Conservation (phyloP, 129 eudicot genomes). For the Mikania micrantha region DNA sequence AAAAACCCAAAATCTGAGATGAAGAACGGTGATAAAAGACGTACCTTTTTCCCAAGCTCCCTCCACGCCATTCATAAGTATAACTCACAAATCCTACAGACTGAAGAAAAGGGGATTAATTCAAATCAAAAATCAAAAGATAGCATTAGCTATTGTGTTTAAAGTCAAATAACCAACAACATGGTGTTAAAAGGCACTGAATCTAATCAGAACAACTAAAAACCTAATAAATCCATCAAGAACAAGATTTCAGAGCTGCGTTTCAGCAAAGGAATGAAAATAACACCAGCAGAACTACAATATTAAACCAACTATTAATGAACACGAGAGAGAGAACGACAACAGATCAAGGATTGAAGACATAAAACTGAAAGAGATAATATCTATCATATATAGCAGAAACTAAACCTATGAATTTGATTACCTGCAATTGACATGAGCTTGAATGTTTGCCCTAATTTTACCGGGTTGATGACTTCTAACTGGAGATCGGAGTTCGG, state of each 20-base stretch:
- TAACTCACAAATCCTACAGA: constrained; percentile 18
- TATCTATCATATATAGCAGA: background rate
- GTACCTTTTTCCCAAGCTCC: constrained; percentile 58
- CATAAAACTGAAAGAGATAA: background rate
- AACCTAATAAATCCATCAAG: background rate
- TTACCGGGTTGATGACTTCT: background rate
- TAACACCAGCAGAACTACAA: background rate
- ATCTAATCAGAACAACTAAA: background rate
- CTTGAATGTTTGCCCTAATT: background rate
- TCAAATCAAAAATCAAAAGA: background rate
- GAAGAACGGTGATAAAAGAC: background rate
- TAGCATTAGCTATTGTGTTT: background rate
- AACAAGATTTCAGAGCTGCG: too few species aligned
- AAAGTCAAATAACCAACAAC: background rate
- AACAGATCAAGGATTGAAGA: constrained; percentile 8
- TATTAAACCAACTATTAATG: background rate
- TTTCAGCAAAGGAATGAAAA: background rate
- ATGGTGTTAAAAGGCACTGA: too few species aligned
- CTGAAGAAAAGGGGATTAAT: background rate
- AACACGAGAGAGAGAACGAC: background rate
- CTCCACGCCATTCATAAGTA: constrained; percentile 83
- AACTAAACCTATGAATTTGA: background rate
- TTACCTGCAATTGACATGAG: constrained; percentile 18
- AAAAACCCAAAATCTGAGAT: background rate
- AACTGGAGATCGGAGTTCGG: background rate